Evolutionary conservation across 129 eudicot genomes (phyloP).

Genomic region (Centrapalus pauciflorus): DNA sequence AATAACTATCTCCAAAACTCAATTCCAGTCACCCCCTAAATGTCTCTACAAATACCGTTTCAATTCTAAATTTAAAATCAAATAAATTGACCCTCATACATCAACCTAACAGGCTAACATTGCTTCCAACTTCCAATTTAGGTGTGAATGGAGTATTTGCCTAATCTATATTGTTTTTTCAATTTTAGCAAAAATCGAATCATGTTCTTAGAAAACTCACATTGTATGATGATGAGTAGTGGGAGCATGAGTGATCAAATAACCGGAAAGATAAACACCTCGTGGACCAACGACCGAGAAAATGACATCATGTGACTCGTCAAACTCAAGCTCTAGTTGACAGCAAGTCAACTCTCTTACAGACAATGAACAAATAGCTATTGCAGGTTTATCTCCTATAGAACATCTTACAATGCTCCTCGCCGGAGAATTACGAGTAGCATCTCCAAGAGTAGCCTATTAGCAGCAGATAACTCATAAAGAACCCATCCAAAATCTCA

Average conservation of each 20-base stretch:
- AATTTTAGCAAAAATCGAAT: no score
- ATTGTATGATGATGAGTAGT: neutral
- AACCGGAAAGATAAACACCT: conserved; percentile 30
- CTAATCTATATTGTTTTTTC: no score
- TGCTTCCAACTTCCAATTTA: no score
- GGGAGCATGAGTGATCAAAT: conserved; percentile 4
- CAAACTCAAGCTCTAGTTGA: conserved; percentile 32
- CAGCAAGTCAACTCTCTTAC: conserved; percentile 20
- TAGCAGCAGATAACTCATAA: neutral
- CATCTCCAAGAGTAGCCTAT: conserved; percentile 34
- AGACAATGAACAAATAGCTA: conserved; percentile 22
- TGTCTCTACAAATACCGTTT: neutral
- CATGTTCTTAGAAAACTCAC: neutral
- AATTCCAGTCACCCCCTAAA: no score
- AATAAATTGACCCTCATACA: neutral
- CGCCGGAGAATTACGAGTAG: conserved; percentile 22
- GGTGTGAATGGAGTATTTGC: no score
- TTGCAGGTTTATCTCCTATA: conserved; percentile 22
- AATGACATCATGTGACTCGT: conserved; percentile 18
- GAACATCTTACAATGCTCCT: conserved; percentile 25
- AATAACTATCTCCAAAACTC: no score
- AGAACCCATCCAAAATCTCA: neutral
- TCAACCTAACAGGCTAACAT: neutral
- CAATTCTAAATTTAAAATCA: neutral
- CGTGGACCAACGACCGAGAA: conserved; percentile 24